Percentiles rank a stretch among this genome's conserved stretches.
phyloP scores from a whole-genome alignment of 805 yeast species.

The Saccharomycopsis malanga region DNA sequence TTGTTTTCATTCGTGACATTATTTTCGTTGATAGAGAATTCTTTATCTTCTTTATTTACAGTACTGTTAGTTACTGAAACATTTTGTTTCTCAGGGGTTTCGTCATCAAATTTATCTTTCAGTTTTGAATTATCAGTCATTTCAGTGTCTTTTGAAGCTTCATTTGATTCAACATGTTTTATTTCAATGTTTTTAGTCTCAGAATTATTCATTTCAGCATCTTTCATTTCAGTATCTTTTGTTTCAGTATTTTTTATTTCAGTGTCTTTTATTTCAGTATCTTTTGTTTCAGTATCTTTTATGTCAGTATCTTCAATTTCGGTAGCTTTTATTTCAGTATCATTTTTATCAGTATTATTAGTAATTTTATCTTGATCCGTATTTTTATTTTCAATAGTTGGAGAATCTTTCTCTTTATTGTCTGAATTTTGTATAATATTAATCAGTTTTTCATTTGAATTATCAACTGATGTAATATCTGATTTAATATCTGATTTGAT shows the following conservation, averaged over 20 bases:
- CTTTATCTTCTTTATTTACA: not conserved
- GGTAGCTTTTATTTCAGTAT: not conserved
- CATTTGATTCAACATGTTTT: no score
- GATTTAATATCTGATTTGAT: no score
- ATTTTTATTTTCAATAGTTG: not conserved
- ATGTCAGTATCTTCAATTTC: not conserved
- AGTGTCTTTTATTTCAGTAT: not conserved
- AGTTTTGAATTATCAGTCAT: no score
- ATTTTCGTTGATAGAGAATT: not conserved
- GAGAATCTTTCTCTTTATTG: not conserved
- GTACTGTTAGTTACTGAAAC: no score
- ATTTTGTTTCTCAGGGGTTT: no score
- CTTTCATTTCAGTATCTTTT: not conserved
- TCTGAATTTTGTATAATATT: no score
- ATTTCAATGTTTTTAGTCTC: no score
- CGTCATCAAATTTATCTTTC: no score
- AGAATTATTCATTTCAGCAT: not conserved
- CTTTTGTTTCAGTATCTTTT: not conserved
- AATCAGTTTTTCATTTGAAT: not conserved
- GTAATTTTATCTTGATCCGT: not conserved
- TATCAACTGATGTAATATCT: not conserved
- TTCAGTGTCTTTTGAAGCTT: no score
- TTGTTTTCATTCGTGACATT: not conserved
- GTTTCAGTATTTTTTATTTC: not conserved
- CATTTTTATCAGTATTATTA: not conserved